Evolutionary conservation across 345 rosid genomes (phyloP).

Genomic region (Eucalyptus sp.): DNA sequence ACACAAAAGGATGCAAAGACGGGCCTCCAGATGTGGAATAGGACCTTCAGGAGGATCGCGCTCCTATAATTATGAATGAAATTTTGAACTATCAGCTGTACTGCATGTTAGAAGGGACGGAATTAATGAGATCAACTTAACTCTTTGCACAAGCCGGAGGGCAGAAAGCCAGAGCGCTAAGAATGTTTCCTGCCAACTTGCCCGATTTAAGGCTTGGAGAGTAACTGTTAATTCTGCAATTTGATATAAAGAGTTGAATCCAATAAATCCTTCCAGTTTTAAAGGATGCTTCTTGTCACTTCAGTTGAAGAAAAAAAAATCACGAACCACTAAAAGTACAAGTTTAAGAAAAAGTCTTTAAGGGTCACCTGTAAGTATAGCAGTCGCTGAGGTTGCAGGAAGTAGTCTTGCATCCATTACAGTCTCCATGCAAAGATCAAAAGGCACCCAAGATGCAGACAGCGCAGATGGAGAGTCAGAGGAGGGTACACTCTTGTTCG

Average conservation of each 20-base stretch:
- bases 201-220: slow-evolving; percentile 35
- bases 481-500: slow-evolving; percentile 13
- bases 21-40: slow-evolving; percentile 53
- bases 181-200: slow-evolving; percentile 72
- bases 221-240: slow-evolving; percentile 29
- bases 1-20: slow-evolving; percentile 50
- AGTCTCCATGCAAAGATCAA: slow-evolving; percentile 52
- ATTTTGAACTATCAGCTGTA: not conserved
- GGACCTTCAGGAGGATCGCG: slow-evolving; percentile 60
- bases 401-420: slow-evolving; percentile 49
- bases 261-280: not conserved
- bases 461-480: slow-evolving; percentile 15
- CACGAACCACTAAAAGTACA: not conserved
- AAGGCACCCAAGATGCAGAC: slow-evolving; percentile 41
- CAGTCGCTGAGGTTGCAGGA: slow-evolving; percentile 24
- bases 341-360: not conserved
- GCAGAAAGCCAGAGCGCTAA: slow-evolving; percentile 66
- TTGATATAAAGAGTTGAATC: not conserved
- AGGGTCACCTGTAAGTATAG: slow-evolving; percentile 25
- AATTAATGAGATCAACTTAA: slow-evolving; percentile 7
- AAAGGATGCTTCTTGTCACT: not conserved
- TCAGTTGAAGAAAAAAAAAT: not conserved
- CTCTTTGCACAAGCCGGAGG: slow-evolving; percentile 68
- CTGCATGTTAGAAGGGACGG: not conserved
- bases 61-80: slow-evolving; percentile 20